Percentiles rank a stretch among this genome's conserved stretches.
phyloP scores from a whole-genome alignment of 331 rosid species.

The Stylosanthes scabra region DNA sequence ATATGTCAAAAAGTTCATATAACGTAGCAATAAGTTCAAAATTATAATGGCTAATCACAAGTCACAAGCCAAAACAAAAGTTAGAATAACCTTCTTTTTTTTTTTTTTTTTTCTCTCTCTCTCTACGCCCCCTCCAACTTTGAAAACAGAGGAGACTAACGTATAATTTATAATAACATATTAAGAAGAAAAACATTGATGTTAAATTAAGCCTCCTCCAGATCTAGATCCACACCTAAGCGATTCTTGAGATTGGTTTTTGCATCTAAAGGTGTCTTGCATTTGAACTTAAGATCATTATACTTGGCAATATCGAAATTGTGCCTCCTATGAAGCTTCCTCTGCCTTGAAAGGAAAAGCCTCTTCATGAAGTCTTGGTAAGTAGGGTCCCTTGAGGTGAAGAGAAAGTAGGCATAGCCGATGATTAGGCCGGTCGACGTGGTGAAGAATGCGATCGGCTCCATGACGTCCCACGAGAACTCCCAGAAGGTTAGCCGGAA shows the following conservation, averaged over 20 bases:
- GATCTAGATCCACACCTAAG: slow-evolving; percentile 65
- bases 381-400: slow-evolving; percentile 94
- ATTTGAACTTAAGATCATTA: slow-evolving; percentile 66
- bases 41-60: slow-evolving; percentile 26
- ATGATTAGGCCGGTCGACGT: slow-evolving; percentile 79
- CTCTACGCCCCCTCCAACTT: slow-evolving; percentile 32
- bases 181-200: slow-evolving; percentile 20
- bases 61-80: slow-evolving; percentile 31
- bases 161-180: slow-evolving; percentile 14
- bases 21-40: background rate
- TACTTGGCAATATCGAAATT: slow-evolving; percentile 67
- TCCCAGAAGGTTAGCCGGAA: slow-evolving; percentile 98
- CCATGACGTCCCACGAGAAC: slow-evolving; percentile 99
- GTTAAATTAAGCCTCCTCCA: slow-evolving; percentile 63
- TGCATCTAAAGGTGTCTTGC: slow-evolving; percentile 58
- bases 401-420: slow-evolving; percentile 86
- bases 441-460: slow-evolving; percentile 85
- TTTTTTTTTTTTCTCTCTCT: too few species aligned
- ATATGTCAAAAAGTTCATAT: slow-evolving; percentile 1
- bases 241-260: slow-evolving; percentile 61
- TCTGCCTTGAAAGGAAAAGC: slow-evolving; percentile 81
- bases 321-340: slow-evolving; percentile 70
- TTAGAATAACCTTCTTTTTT: slow-evolving; percentile 30
- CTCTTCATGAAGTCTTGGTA: slow-evolving; percentile 91
- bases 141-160: slow-evolving; percentile 49